Base-by-base conservation (phyloP, 2,329 filamentous ascomycete species). In the Fusarium sp. region DNA sequence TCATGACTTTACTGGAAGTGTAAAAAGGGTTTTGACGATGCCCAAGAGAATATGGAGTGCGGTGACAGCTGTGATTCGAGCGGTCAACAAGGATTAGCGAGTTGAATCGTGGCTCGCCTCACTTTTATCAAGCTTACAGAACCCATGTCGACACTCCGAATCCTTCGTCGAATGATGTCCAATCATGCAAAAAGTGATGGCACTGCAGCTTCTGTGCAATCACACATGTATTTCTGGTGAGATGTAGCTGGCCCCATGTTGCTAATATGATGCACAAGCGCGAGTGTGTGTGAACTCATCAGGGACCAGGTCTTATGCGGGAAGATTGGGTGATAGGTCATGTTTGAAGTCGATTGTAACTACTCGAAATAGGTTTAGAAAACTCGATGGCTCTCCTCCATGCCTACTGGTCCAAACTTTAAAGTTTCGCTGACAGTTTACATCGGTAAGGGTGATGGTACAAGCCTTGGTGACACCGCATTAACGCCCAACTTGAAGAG, bases 41-140 rank as follows among this genome's bases (percentile, higher is more conserved):
- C 40, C 22, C 20, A 51, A 40, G 4, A 44, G 8, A 41, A 25
- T 22, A 22, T 32, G 20, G 27, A 60, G 37, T 48, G 46, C 27
- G 51, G 57, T 22, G n/a, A 14, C 16, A 27, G 13, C n/a, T 14
- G 12, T 68, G 51, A 68, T 65, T 54, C 42, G 47, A 53, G 32
- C 12, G 14, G 18, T 34, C 27, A 16, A 20, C 48, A 34, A 30
- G 30, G 22, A 24, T 34, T 20, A 34, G 46, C 51, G 30, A 57
- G 37, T 24, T 47, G 12, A 20, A 24, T 60, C 52, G n/a, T 60
- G 41, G 67, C 55, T 30, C 61, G 68, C 68, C 67, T 69, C 64
- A 65, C 54, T 70, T 66, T 66, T 67, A 9, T 18, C 34, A 8
- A 41, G 34, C 29, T 49, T 41, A 20, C 27, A 24, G 13, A 20